These are phyloP conservation scores for Gigaspora rosea DNA, from an alignment of 192 early-diverging fungal species.

Conservation along the genomic window DNA sequence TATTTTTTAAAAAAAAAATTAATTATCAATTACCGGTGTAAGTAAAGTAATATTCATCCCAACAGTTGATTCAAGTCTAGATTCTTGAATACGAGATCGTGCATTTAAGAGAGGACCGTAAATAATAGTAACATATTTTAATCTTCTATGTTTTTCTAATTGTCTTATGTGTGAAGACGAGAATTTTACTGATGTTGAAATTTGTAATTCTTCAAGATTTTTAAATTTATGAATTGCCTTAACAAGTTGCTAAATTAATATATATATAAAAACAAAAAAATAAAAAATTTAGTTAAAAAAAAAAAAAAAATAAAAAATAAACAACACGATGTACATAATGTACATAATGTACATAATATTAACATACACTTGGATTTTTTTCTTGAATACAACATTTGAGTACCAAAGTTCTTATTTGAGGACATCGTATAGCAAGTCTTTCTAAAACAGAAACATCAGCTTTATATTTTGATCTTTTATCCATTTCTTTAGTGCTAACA, in stretches of 20 bases:
- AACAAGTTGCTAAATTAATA: neutral
- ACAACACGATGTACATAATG: no score
- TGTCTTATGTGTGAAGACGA: neutral
- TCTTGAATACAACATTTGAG: constrained; percentile 10
- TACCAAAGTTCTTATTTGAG: constrained; percentile 6
- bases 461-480: neutral
- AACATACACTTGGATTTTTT: neutral
- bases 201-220: constrained; percentile 20
- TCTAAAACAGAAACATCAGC: neutral
- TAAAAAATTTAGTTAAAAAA: neutral
- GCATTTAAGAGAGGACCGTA: neutral
- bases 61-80: neutral
- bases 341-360: no score
- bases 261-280: neutral
- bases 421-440: constrained; percentile 3
- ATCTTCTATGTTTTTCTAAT: constrained; percentile 14
- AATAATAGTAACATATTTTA: constrained; percentile 12
- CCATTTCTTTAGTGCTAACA: neutral
- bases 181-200: constrained; percentile 1
- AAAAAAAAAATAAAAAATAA: neutral
- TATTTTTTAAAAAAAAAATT: no score
- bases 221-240: constrained; percentile 5
- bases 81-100: neutral
- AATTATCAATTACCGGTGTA: no score
- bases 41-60: neutral